Percentiles rank a stretch among this genome's conserved stretches.
These are phyloP conservation scores for Pulveroboletus ridleyi DNA, from an alignment of 1,284 basidiomycete genomes.

Conservation along the genomic window DNA sequence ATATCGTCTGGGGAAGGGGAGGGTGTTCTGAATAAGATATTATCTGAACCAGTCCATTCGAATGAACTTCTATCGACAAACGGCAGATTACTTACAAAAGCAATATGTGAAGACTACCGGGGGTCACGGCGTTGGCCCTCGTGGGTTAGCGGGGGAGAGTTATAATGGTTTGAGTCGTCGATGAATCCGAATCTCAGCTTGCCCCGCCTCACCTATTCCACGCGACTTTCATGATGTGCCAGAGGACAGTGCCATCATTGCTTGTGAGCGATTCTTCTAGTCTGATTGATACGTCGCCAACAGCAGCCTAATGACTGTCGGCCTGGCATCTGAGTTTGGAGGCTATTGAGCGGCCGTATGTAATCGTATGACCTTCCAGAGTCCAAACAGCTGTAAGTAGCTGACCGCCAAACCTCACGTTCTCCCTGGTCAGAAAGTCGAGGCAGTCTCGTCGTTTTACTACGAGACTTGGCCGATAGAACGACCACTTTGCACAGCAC, in stretches of 20 bases:
- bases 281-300: background rate
- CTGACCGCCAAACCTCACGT: background rate
- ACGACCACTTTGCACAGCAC: background rate
- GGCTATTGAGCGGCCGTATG: background rate
- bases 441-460: background rate
- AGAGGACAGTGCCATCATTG: background rate
- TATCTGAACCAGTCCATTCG: constrained; percentile 5
- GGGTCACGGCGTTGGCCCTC: constrained; percentile 2
- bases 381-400: no score
- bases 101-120: background rate
- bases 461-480: background rate
- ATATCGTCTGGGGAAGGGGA: constrained; percentile 1
- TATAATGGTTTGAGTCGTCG: constrained; percentile 7
- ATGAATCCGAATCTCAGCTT: constrained; percentile 13
- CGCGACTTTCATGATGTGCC: constrained; percentile 24
- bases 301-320: background rate
- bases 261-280: constrained; percentile 1
- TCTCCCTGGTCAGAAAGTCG: background rate
- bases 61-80: constrained; percentile 1
- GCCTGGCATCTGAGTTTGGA: background rate
- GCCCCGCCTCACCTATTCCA: constrained; percentile 27
- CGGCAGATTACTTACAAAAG: constrained; percentile 16
- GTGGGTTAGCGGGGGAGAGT: constrained; percentile 4
- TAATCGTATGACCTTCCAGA: background rate
- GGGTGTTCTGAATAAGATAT: constrained; percentile 5